Conservation (phyloP, 2,329 filamentous ascomycete species). For the Colletotrichum cereale region DNA sequence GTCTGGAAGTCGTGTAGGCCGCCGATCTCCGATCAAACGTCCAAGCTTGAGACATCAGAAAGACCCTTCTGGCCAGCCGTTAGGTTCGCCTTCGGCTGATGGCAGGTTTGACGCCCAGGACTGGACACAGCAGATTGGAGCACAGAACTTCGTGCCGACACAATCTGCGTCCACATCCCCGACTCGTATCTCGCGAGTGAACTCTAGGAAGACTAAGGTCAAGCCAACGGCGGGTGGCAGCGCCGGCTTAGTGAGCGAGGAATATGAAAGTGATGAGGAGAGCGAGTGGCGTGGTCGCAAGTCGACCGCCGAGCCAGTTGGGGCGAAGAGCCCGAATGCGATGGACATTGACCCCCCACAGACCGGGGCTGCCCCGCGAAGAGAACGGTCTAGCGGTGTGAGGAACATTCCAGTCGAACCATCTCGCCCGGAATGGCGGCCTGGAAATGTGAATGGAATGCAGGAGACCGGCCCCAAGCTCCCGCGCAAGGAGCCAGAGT, state of each 20-base stretch:
- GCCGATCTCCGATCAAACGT: constrained; percentile 54
- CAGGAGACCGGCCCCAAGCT: constrained; percentile 35
- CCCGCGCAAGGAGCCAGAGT: constrained; percentile 41
- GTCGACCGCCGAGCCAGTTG: constrained; percentile 45
- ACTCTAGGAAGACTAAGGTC: constrained; percentile 71
- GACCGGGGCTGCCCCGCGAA: constrained; percentile 36
- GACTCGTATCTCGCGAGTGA: constrained; percentile 56
- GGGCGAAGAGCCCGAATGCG: constrained; percentile 64
- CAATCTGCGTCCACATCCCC: constrained; percentile 58
- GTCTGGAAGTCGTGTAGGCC: constrained; percentile 55
- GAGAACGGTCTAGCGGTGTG: constrained; percentile 49
- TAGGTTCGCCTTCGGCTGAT: constrained; percentile 39
- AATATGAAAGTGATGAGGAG: constrained; percentile 60
- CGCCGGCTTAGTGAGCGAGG: constrained; percentile 60
- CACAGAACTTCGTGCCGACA: constrained; percentile 65
- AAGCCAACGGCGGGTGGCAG: constrained; percentile 60
- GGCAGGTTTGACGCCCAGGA: constrained; percentile 63
- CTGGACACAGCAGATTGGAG: constrained; percentile 67
- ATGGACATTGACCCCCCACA: constrained; percentile 75
- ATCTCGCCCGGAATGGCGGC: constrained; percentile 69
- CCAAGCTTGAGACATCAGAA: constrained; percentile 44
- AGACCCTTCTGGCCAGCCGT: constrained; percentile 38
- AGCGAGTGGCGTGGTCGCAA: constrained; percentile 52
- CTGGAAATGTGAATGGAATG: constrained; percentile 56
- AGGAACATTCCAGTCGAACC: constrained; percentile 71